Base-by-base conservation (phyloP, 345 rosid genomes). In the Hevea brasiliensis region DNA sequence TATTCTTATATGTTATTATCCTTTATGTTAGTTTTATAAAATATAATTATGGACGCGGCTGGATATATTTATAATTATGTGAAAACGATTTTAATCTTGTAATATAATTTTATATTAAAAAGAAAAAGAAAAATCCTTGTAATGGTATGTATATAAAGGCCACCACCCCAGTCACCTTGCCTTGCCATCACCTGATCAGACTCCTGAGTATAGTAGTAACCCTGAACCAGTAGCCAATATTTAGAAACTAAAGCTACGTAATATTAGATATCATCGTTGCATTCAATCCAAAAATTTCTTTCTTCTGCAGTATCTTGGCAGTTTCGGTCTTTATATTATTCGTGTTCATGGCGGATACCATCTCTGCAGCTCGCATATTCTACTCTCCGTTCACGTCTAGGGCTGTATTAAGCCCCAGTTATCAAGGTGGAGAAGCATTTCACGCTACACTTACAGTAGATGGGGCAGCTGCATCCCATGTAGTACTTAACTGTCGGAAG, bases 331-430 rank as follows among this genome's bases (percentile, higher is more conserved):
- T 57, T 10, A 37, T 23, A 4, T 32, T 32, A 15, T 26, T 70
- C 8, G 40, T 70, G 21, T 26, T 70, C 8, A 56, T 70, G 21
- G 24, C 41, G 5, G 40, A 41, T 15, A 14, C 27, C 41, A 42
- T 21, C 61, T 70, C 64, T 15, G 65, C 73, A 40, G 47, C 64
- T 13, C 53, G 64, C 35, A 68, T 21, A n/a, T n/a, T 21, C 48
- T 29, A n/a, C 61, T n/a, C 61, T 17, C 18, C 47, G 17, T 17
- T 6, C 53, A 3, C 15, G 29, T 12, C 26, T 6, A 20, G 57
- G 57, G 23, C 17, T 2, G 37, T 32, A 4, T 53, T 53, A 53
- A 20, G 23, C 20, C 67, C 40, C 15, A 35, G 3, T 8, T 13
- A 44, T 17, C 23, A 8, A 5, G 14, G 40, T 11, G 42, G 41